Evolutionary conservation across 2,329 filamentous ascomycete species (phyloP).

Genomic region (Fusarium penzigii): DNA sequence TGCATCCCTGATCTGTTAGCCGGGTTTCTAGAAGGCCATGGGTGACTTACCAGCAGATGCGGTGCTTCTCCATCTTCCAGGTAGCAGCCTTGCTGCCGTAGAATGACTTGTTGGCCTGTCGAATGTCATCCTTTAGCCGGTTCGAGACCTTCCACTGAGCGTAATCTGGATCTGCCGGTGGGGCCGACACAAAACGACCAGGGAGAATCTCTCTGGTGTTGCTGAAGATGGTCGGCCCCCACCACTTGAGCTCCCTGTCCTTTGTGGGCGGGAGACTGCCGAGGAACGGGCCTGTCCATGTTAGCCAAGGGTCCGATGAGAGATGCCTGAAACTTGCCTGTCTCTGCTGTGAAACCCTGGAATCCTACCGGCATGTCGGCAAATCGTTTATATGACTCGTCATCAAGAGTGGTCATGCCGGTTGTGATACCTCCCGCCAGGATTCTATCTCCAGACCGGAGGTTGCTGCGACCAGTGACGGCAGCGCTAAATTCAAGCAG

Average conservation of each 20-base stretch:
- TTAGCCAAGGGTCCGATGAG: slow-evolving; percentile 32
- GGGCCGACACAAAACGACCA: slow-evolving; percentile 56
- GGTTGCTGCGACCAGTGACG: slow-evolving; percentile 44
- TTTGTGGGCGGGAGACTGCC: slow-evolving; percentile 58
- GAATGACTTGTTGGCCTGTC: slow-evolving; percentile 56
- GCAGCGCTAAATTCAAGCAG: slow-evolving; percentile 54
- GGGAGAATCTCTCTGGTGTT: slow-evolving; percentile 55
- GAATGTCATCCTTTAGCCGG: slow-evolving; percentile 58
- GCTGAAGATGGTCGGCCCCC: slow-evolving; percentile 61
- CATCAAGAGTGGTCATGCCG: slow-evolving; percentile 55
- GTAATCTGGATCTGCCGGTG: slow-evolving; percentile 58
- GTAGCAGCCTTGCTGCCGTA: slow-evolving; percentile 57
- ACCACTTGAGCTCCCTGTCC: slow-evolving; percentile 57
- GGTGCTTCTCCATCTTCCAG: slow-evolving; percentile 62
- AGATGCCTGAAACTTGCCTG: slow-evolving; percentile 31
- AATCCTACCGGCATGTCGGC: slow-evolving; percentile 51
- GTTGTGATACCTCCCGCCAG: slow-evolving; percentile 61
- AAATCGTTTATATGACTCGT: slow-evolving; percentile 46
- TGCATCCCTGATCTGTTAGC: slow-evolving; percentile 55
- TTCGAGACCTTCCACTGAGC: slow-evolving; percentile 62
- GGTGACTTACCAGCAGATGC: slow-evolving; percentile 63
- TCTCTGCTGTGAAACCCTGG: slow-evolving; percentile 40
- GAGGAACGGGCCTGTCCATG: slow-evolving; percentile 53
- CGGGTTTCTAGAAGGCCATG: background rate
- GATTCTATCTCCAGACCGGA: slow-evolving; percentile 56